A percentile compares a stretch with the other conserved stretches of the same genome.
Conservation (phyloP, 305 asterid genomes). For the Rubia balearica region DNA sequence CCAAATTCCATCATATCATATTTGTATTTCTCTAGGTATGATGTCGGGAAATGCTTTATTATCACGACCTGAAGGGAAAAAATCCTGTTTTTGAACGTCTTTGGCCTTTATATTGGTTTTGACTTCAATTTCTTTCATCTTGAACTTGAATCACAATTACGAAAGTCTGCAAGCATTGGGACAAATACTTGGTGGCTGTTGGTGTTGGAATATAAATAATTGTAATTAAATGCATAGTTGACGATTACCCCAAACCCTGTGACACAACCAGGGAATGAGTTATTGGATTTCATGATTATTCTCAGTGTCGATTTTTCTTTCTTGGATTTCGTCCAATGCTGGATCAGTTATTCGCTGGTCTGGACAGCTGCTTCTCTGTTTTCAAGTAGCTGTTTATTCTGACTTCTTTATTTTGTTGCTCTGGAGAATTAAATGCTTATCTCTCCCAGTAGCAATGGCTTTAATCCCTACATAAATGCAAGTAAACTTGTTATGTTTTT, state of each 20-base stretch:
- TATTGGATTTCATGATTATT: not conserved
- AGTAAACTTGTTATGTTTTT: slow-evolving; percentile 13
- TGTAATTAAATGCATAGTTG: not conserved
- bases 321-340: not conserved
- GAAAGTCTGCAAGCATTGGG: too few relatives aligned
- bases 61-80: not conserved
- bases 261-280: not conserved
- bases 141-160: too few relatives aligned
- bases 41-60: not conserved
- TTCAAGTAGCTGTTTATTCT: not conserved
- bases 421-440: not conserved
- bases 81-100: too few relatives aligned
- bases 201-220: not conserved
- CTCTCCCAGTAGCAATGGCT: not conserved
- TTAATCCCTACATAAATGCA: not conserved
- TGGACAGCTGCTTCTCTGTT: not conserved
- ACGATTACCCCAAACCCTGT: not conserved
- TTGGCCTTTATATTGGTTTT: too few relatives aligned
- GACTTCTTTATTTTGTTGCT: not conserved
- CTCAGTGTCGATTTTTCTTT: not conserved
- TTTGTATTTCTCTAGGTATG: not conserved
- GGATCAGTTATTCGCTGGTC: not conserved
- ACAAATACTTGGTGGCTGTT: not conserved
- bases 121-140: too few relatives aligned
- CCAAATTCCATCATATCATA: not conserved